Base-by-base conservation (phyloP, 2,329 filamentous ascomycete genomes). In the Rosellinia necatrix region DNA sequence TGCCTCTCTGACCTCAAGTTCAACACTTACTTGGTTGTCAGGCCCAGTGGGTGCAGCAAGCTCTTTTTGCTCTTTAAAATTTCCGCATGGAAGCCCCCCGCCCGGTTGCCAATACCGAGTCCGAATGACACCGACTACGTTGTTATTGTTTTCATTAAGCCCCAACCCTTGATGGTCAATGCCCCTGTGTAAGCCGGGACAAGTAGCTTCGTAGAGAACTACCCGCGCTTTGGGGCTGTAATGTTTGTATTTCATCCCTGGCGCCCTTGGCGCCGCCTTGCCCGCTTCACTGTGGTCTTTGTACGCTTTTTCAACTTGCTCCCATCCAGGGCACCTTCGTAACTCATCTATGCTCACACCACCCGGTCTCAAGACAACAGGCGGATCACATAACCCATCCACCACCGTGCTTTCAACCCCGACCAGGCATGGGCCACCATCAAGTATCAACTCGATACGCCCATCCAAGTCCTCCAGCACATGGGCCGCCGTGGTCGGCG, bases 171-270 rank as follows among this genome's bases (percentile, higher is more conserved):
- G 68, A 5, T 59, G 15, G 10, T 69, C 61, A 30, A 80, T 67
- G 6, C 76, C 76, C 8, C 68, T 67, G 38, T 64, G 61, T 19
- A 74, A 72, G 9, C 59, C 64, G 10, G 58, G 59, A 71, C 69
- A 75, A 32, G 68, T 72, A 22, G 82, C 74, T 70, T 96, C 91
- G 69, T 92, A 96, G 1, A 97, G 78, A 12, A 96, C 77, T 2
- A 99, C 92, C 41, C 81, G 85, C 1, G 94, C 96, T 71, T 87
- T 90, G 1, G 94, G 94, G 38, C 92, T 96, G 69, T 99, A 99
- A 71, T 99, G 94, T 70, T 94, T 91, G 72, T 99, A 99, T 75
- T 99, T 99, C 94, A 99, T 99, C 1, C 94, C 94, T 0, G 94
- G 94, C 1, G 94, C 94, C 53, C 91, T 81, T 0, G 94, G 94